Evolutionary conservation across 352 stramenopile genomes (phyloP).

Genomic region (Pythium brassicae): DNA sequence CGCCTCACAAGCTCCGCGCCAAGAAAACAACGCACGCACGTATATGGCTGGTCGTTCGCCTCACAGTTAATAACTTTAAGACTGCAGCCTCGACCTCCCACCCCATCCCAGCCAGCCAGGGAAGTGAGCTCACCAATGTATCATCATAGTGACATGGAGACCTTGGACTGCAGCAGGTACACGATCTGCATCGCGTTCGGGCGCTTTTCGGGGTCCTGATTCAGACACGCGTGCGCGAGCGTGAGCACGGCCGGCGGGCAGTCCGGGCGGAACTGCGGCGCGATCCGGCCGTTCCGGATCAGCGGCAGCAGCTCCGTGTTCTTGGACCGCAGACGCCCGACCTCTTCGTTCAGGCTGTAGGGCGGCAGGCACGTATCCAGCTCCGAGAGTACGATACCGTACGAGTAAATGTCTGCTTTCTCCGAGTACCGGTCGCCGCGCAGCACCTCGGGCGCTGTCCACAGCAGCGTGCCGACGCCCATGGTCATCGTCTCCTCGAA

Average conservation of each 20-base stretch:
- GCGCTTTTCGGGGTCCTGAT: constrained; percentile 24
- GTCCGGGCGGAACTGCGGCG: constrained; percentile 31
- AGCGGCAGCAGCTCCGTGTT: constrained; percentile 57
- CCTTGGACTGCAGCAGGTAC: constrained; percentile 34
- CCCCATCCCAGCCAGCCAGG: too few relatives aligned
- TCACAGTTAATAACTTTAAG: too few relatives aligned
- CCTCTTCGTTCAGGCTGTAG: constrained; percentile 47
- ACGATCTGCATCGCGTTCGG: constrained; percentile 51
- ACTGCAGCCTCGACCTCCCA: too few relatives aligned
- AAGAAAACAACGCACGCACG: too few relatives aligned
- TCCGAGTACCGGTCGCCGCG: constrained; percentile 48
- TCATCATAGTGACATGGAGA: constrained; percentile 13
- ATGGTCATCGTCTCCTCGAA: constrained; percentile 66
- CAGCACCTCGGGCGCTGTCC: constrained; percentile 58
- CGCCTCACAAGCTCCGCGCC: too few relatives aligned
- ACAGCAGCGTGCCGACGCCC: constrained; percentile 54
- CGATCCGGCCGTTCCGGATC: constrained; percentile 38
- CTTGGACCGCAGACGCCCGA: constrained; percentile 30
- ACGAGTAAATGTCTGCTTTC: constrained; percentile 63
- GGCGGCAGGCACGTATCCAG: constrained; percentile 54
- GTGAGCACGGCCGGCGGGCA: constrained; percentile 28
- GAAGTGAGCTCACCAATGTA: neutral
- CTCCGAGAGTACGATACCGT: constrained; percentile 56
- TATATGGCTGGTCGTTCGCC: too few relatives aligned
- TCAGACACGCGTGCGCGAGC: constrained; percentile 31